A percentile compares a stretch with the other conserved stretches of the same genome.
Evolutionary conservation across 1,284 basidiomycete species (phyloP).

Genomic region (Peniophora sp.): DNA sequence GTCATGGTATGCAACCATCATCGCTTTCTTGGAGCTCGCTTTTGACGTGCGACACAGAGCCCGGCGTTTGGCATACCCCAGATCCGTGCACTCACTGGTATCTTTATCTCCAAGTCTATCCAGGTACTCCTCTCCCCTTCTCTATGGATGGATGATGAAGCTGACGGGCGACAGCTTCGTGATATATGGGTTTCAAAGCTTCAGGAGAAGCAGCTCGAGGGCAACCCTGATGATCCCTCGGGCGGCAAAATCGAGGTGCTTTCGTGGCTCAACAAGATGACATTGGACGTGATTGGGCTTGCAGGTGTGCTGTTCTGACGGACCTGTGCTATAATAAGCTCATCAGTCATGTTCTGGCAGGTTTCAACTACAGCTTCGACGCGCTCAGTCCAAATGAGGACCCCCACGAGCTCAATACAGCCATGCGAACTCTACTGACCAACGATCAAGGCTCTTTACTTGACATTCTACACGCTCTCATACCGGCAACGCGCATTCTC

Average conservation of each 20-base stretch:
- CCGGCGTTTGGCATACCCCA: constrained; percentile 27
- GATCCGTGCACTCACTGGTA: constrained; percentile 22
- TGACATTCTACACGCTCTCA: constrained; percentile 13
- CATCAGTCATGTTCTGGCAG: background rate
- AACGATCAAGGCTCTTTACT: background rate
- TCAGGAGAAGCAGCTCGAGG: background rate
- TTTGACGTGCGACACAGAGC: constrained; percentile 12
- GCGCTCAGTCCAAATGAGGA: constrained; percentile 12
- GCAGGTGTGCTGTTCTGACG: constrained; percentile 32
- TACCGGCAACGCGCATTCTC: background rate
- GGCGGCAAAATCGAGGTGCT: constrained; percentile 28
- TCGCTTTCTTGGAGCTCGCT: background rate
- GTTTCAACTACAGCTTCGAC: constrained; percentile 36
- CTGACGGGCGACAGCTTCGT: constrained; percentile 15
- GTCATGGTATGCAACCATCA: constrained; percentile 21
- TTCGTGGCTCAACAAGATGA: constrained; percentile 33
- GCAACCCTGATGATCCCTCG: background rate
- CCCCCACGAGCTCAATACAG: constrained; percentile 21
- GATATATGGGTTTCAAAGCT: constrained; percentile 13
- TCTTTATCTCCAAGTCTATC: constrained; percentile 25
- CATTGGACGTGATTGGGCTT: constrained; percentile 43
- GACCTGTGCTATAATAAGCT: too few species aligned
- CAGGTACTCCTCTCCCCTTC: constrained; percentile 12
- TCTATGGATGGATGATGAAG: background rate
- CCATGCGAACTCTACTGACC: constrained; percentile 19